Percentiles rank a stretch among this genome's conserved stretches.
Conservation (phyloP, 805 yeast genomes). For the Suhomyces kilbournensis region DNA sequence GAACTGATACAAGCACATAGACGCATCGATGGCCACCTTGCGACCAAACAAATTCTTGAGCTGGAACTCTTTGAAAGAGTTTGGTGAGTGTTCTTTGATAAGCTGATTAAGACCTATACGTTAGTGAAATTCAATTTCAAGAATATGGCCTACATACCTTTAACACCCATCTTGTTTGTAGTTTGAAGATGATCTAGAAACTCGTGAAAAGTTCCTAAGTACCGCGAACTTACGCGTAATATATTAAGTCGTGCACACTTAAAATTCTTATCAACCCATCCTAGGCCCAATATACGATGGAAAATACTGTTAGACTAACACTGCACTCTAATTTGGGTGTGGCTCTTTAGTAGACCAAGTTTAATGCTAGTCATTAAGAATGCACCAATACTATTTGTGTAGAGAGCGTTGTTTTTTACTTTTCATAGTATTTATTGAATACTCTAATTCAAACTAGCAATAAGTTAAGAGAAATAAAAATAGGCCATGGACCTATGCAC, state of each 20-base stretch:
- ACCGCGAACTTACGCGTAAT: background rate
- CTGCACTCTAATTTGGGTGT: background rate
- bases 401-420: too few species aligned
- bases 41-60: constrained; percentile 87
- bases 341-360: background rate
- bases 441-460: background rate
- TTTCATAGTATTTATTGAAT: background rate
- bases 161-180: constrained; percentile 23
- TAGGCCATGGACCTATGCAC: constrained; percentile 1
- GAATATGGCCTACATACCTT: constrained; percentile 14
- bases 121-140: constrained; percentile 11
- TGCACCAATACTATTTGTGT: too few species aligned
- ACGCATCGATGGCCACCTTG: constrained; percentile 96
- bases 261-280: background rate
- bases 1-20: constrained; percentile 96
- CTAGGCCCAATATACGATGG: too few species aligned
- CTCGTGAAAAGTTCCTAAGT: background rate
- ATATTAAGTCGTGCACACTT: background rate
- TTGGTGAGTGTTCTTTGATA: constrained; percentile 85
- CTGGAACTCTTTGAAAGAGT: constrained; percentile 71
- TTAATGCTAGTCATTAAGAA: too few species aligned
- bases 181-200: background rate
- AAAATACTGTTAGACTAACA: too few species aligned
- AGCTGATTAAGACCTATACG: constrained; percentile 76
- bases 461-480: background rate